Base-by-base conservation (phyloP, 176 grass and related monocot species). In the Alopecurus myosuroides region DNA sequence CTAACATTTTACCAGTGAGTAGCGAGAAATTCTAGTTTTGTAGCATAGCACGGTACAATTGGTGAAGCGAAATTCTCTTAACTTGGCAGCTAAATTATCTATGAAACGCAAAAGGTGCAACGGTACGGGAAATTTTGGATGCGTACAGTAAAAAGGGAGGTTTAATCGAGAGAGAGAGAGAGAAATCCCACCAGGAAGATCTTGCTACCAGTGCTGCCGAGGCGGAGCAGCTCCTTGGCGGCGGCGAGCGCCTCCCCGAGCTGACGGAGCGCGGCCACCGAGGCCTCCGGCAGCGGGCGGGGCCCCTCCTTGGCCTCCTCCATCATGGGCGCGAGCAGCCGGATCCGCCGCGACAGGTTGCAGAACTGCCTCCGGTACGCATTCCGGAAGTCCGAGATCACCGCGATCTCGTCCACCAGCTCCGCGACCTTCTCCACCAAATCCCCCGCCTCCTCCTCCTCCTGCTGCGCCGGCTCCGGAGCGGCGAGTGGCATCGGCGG, bases 271-370 rank as follows among this genome's bases (percentile, higher is more conserved):
- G 74, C 81, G n/a, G 55, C 68, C 33, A 81, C 63, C 50, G 87
- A 89, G 19, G 74, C 58, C 52, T 35, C 84, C 20, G 85, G 69
- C 22, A 94, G 63, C 63, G 83, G 88, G 45, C 78, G 39, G 31
- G 89, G 84, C 29, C 84, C 86, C 76, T 96, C 97, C 88, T 86
- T 99, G 77, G 91, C 81, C 83, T 99, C 97, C 91, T 99, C 93
- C 62, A 99, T 87, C 97, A 99, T 90, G 69, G 97, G 93, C 35
- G 88, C 88, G 19, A 99, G 84, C 78, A 99, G 85, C 89, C 91
- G 91, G 85, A 99, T 99, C 93, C 97, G 91, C 74, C 97, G 87
- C 34, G 86, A 99, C 37, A 99, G 84, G 77, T 92, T 94, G 60
- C 93, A 92, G 81, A 99, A 92, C 83, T 92, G 93, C 89, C 89